Evolutionary conservation across 75 land plant species (phyloP).

Genomic region (Azolla pinnata): DNA sequence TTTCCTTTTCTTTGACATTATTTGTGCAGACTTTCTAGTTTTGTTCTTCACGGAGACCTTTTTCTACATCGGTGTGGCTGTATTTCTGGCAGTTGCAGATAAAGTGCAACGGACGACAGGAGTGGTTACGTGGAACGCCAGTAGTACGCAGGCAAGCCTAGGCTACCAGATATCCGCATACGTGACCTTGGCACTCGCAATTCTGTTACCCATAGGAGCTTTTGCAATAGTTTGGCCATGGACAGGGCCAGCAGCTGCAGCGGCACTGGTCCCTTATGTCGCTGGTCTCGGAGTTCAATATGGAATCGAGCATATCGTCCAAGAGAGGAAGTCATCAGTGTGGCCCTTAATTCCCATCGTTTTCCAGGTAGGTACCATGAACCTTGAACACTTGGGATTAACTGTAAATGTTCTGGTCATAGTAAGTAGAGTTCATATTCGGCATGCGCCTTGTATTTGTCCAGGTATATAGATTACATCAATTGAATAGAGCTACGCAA

Average conservation of each 20-base stretch:
- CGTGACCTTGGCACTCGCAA: conserved; percentile 54
- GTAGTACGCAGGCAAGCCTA: conserved; percentile 4
- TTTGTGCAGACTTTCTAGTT: conserved; percentile 76
- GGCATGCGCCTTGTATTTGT: conserved; percentile 2
- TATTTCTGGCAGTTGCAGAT: conserved; percentile 58
- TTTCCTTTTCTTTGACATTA: no score
- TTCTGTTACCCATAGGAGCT: conserved; percentile 67
- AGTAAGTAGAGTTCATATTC: not conserved
- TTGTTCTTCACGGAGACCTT: conserved; percentile 93
- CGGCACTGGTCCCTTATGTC: conserved; percentile 85
- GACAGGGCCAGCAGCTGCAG: conserved; percentile 98
- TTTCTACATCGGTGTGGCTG: conserved; percentile 73
- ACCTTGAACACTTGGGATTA: not conserved
- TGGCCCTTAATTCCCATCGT: conserved; percentile 76
- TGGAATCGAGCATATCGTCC: conserved; percentile 75
- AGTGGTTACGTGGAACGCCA: conserved; percentile 12
- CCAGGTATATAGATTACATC: conserved; percentile 92
- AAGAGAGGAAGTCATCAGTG: conserved; percentile 49
- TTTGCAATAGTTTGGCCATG: conserved; percentile 97
- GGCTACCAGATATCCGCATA: conserved; percentile 59
- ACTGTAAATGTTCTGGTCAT: not conserved
- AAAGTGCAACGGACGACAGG: conserved; percentile 28
- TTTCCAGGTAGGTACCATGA: conserved; percentile 57
- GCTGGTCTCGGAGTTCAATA: conserved; percentile 87
- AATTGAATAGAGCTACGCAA: conserved; percentile 88